Percentiles rank a stretch among this genome's conserved stretches.
Conservation (phyloP, 2,329 filamentous ascomycete genomes). For the Pyricularia sp. region DNA sequence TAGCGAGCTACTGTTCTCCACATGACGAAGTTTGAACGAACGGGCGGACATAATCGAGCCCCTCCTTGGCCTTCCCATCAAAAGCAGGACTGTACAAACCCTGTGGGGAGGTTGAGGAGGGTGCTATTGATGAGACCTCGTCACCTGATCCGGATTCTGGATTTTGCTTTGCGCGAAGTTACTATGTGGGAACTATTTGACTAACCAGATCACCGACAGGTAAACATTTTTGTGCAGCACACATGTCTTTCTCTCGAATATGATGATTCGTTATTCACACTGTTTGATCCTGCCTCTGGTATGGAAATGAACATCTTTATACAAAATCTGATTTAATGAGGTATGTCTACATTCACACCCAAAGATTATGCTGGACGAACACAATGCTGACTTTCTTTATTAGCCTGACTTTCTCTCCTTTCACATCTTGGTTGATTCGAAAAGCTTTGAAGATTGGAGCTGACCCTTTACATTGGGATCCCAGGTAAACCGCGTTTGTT, state of each 20-base stretch:
- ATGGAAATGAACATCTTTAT: conserved; percentile 36
- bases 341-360: conserved; percentile 16
- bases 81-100: conserved; percentile 51
- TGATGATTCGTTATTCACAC: conserved; percentile 49
- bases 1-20: background rate
- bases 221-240: background rate
- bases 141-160: conserved; percentile 37
- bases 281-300: conserved; percentile 39
- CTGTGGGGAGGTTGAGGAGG: conserved; percentile 34
- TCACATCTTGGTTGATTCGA: background rate
- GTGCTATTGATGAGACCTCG: conserved; percentile 53
- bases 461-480: background rate
- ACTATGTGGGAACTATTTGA: conserved; percentile 18
- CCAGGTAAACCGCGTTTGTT: background rate
- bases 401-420: conserved; percentile 10
- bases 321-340: conserved; percentile 42
- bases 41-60: conserved; percentile 56
- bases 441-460: background rate
- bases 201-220: background rate
- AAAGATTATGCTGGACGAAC: background rate
- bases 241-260: conserved; percentile 11
- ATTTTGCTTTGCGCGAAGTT: conserved; percentile 4
- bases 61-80: conserved; percentile 27
- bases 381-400: conserved; percentile 6
- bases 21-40: conserved; percentile 57